Conservation (phyloP, 1,284 basidiomycete genomes). For the Sanguinoderma infundibulare region DNA sequence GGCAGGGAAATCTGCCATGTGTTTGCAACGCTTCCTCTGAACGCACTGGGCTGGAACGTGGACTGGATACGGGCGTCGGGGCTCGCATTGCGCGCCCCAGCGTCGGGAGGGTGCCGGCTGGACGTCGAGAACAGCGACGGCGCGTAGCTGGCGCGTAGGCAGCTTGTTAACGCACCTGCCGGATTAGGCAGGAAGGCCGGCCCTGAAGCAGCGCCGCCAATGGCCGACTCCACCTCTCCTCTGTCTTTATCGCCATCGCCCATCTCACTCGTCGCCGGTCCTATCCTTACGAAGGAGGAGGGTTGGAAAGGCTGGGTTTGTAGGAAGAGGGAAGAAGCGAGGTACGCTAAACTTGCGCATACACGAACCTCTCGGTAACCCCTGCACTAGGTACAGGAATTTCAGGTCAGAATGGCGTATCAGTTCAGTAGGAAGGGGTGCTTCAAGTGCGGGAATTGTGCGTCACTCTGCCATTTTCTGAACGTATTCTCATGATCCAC, state of each 20-base stretch:
- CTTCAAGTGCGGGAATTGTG: conserved; percentile 85
- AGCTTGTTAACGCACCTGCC: conserved; percentile 31
- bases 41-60: background rate
- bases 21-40: conserved; percentile 7
- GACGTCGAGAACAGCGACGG: too few relatives aligned
- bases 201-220: conserved; percentile 15
- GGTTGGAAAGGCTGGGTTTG: conserved; percentile 49
- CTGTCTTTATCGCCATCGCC: conserved; percentile 34
- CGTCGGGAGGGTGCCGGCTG: background rate
- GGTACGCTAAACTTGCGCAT: conserved; percentile 25
- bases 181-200: conserved; percentile 21
- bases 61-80: background rate
- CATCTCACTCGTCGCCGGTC: conserved; percentile 41
- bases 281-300: conserved; percentile 48
- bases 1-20: conserved; percentile 7
- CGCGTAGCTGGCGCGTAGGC: too few relatives aligned
- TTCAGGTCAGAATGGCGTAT: conserved; percentile 63
- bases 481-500: conserved; percentile 8
- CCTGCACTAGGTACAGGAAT: conserved; percentile 27
- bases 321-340: conserved; percentile 50
- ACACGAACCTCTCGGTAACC: conserved; percentile 8
- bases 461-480: conserved; percentile 39
- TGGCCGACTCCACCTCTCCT: conserved; percentile 7
- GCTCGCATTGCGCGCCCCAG: too few relatives aligned
- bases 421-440: conserved; percentile 84